Percentiles rank a stretch among this genome's conserved stretches.
phyloP scores from a whole-genome alignment of 192 early-diverging fungal genomes.

The Coemansia aciculifera region DNA sequence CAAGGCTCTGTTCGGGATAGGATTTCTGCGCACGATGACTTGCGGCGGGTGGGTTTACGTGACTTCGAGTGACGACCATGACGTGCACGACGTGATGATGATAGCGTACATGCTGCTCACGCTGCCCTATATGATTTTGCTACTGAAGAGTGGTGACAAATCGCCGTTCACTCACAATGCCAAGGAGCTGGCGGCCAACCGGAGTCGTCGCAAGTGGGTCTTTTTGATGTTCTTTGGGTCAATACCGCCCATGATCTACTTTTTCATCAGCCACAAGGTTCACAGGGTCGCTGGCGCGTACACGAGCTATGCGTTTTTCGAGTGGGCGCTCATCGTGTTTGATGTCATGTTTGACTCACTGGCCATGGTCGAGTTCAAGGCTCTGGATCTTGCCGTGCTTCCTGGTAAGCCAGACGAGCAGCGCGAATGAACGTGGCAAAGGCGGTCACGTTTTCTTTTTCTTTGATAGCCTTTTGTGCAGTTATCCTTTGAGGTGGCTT shows the following conservation, averaged over 20 bases:
- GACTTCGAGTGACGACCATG: conserved; percentile 80
- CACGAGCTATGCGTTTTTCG: conserved; percentile 80
- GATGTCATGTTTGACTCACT: conserved; percentile 78
- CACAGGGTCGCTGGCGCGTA: conserved; percentile 76
- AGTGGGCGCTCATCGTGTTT: conserved; percentile 80
- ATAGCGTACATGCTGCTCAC: conserved; percentile 74
- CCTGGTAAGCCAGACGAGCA: conserved; percentile 45
- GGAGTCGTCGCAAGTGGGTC: conserved; percentile 55
- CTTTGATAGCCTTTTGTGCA: background rate
- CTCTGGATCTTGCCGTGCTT: conserved; percentile 46
- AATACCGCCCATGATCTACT: conserved; percentile 75
- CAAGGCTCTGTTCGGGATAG: conserved; percentile 53
- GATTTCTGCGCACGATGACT: conserved; percentile 66
- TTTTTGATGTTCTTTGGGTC: conserved; percentile 67
- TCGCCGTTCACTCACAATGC: conserved; percentile 46
- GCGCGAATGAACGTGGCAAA: conserved; percentile 17
- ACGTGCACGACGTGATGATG: conserved; percentile 80
- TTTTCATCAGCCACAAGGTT: conserved; percentile 78
- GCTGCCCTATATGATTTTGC: conserved; percentile 73
- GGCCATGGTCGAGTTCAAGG: conserved; percentile 66
- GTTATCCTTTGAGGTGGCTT: background rate
- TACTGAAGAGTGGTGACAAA: conserved; percentile 56
- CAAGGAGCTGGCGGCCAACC: conserved; percentile 41
- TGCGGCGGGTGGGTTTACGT: conserved; percentile 85
- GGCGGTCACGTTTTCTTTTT: background rate